Conservation (phyloP, 768 basidiomycete genomes). For the Suillus subalutaceus region DNA sequence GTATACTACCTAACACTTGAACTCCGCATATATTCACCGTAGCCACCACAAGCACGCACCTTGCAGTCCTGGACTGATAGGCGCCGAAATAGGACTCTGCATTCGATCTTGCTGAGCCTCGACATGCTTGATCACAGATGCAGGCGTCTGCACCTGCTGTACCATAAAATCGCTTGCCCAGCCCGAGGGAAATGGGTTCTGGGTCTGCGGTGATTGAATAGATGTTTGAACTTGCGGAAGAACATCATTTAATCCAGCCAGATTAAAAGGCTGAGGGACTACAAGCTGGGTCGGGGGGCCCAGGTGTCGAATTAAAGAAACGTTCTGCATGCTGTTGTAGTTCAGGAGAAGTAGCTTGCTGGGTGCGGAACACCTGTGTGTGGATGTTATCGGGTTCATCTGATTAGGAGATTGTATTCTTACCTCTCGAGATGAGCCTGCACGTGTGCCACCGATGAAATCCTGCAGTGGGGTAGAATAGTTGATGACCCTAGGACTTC, state of each 20-base stretch:
- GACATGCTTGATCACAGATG: constrained; percentile 9
- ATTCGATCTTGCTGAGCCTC: constrained; percentile 18
- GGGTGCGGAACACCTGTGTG: constrained; percentile 62
- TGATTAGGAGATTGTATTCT: constrained; percentile 22
- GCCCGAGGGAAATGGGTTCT: constrained; percentile 33
- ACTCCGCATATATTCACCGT: background rate
- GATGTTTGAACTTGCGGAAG: constrained; percentile 20
- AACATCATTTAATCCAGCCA: constrained; percentile 43
- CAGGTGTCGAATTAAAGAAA: constrained; percentile 55
- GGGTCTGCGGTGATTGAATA: constrained; percentile 24
- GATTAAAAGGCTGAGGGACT: constrained; percentile 54
- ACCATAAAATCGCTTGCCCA: constrained; percentile 68
- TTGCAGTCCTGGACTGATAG: constrained; percentile 13
- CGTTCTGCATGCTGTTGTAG: constrained; percentile 67
- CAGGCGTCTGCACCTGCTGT: constrained; percentile 13
- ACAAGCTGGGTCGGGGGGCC: constrained; percentile 37
- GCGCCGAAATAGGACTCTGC: constrained; percentile 9
- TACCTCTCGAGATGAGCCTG: constrained; percentile 68
- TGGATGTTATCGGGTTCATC: constrained; percentile 6
- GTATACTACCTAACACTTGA: constrained; percentile 34
- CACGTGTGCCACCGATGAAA: constrained; percentile 61
- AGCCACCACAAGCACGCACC: constrained; percentile 19
- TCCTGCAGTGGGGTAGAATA: constrained; percentile 49
- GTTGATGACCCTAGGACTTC: background rate
- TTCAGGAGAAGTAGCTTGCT: constrained; percentile 41